phyloP scores from a whole-genome alignment of 2,329 filamentous ascomycete species.

The Hymenoscyphus fructigenus region DNA sequence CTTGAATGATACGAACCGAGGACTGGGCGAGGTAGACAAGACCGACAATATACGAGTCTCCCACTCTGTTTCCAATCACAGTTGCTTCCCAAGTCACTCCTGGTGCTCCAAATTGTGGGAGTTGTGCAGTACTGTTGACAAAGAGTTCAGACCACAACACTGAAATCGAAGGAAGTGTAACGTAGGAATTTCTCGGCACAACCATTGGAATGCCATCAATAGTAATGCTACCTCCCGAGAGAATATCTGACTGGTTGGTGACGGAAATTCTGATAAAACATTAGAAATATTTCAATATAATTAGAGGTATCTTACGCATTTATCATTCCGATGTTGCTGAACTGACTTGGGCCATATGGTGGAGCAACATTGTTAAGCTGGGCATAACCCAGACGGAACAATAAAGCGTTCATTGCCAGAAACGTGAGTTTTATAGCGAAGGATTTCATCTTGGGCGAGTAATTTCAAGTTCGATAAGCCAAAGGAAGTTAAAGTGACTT shows the following conservation, averaged over 20 bases:
- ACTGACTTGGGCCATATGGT: constrained; percentile 27
- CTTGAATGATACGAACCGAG: constrained; percentile 18
- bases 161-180: constrained; percentile 27
- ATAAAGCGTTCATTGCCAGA: not conserved
- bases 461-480: not conserved
- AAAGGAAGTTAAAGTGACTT: not conserved
- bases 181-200: constrained; percentile 24
- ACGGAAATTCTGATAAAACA: constrained; percentile 1
- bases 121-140: constrained; percentile 16
- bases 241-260: constrained; percentile 11
- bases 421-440: not conserved
- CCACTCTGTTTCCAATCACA: constrained; percentile 22
- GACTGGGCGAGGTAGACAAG: constrained; percentile 28
- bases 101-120: constrained; percentile 14
- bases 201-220: constrained; percentile 23
- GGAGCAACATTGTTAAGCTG: constrained; percentile 7
- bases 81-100: constrained; percentile 20
- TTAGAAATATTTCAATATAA: not conserved
- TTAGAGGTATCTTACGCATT: constrained; percentile 16
- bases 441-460: not conserved
- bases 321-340: constrained; percentile 22
- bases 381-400: not conserved
- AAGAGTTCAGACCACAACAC: constrained; percentile 29
- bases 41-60: constrained; percentile 20
- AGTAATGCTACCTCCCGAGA: constrained; percentile 26